phyloP scores from a whole-genome alignment of 1,139 yeast species.

The Hanseniaspora sp. region DNA sequence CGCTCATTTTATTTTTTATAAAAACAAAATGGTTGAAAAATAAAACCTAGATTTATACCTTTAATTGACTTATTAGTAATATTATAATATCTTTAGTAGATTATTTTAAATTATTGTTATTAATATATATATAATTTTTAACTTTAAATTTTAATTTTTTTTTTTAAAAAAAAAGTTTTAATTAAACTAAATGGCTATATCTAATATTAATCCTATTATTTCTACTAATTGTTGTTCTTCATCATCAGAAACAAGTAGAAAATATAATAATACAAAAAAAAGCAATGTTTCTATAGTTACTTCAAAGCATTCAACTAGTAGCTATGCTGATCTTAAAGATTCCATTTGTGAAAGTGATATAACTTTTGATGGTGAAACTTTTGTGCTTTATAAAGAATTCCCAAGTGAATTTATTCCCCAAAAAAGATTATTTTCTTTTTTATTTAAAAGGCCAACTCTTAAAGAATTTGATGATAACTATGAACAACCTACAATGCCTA shows the following conservation, averaged over 20 bases:
- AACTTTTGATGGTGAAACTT: neutral
- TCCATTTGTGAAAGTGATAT: neutral
- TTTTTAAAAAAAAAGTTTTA: too few species aligned
- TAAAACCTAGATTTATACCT: too few species aligned
- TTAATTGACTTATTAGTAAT: too few species aligned
- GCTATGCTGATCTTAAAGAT: neutral
- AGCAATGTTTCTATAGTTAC: too few species aligned
- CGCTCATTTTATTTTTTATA: too few species aligned
- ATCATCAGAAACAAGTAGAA: neutral
- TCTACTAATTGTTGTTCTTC: neutral
- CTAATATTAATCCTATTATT: too few species aligned
- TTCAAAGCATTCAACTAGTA: neutral
- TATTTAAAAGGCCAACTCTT: conserved; percentile 30
- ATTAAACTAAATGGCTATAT: too few species aligned
- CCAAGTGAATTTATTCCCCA: conserved; percentile 31
- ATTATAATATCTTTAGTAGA: too few species aligned
- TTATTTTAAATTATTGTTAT: too few species aligned
- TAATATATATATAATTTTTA: too few species aligned
- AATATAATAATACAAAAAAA: neutral
- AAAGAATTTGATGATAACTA: conserved; percentile 20
- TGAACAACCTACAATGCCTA: conserved; percentile 40
- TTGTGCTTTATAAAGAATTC: conserved; percentile 26
- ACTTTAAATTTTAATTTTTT: too few species aligned
- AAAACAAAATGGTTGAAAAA: too few species aligned
- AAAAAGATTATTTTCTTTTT: conserved; percentile 32